phyloP scores from a whole-genome alignment of 139 green algal genomes.

The Chara braunii region DNA sequence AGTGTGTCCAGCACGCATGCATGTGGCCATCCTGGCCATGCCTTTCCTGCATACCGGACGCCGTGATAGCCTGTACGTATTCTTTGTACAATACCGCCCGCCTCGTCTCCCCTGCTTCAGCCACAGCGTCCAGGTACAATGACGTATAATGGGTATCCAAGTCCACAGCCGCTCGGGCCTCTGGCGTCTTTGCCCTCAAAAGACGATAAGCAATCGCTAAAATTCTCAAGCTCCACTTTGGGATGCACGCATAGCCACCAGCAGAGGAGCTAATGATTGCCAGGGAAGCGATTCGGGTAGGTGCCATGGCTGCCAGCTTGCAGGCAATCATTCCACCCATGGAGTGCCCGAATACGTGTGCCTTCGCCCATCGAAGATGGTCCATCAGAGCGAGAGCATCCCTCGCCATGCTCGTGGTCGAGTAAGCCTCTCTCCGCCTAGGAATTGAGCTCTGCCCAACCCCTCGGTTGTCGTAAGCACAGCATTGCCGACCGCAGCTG shows the following conservation, averaged over 20 bases:
- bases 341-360: constrained; percentile 16
- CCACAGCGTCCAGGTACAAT: background rate
- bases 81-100: background rate
- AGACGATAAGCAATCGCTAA: background rate
- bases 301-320: constrained; percentile 23
- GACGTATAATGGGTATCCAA: constrained; percentile 9
- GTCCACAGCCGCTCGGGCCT: constrained; percentile 5
- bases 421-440: constrained; percentile 3
- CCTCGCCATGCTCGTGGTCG: background rate
- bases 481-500: background rate
- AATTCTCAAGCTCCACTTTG: background rate
- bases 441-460: constrained; percentile 12
- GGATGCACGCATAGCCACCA: constrained; percentile 7
- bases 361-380: constrained; percentile 8
- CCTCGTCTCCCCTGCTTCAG: background rate
- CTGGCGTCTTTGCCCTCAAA: background rate
- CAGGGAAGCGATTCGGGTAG: constrained; percentile 9
- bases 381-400: constrained; percentile 9
- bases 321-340: constrained; percentile 30
- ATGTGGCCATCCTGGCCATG: constrained; percentile 4
- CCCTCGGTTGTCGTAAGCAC: constrained; percentile 19
- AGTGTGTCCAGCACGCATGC: constrained; percentile 18
- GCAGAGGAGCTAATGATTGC: constrained; percentile 17
- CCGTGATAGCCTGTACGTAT: constrained; percentile 1
- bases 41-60: background rate